Evolutionary conservation across 331 rosid genomes (phyloP).

Genomic region (Spiraea crenata): DNA sequence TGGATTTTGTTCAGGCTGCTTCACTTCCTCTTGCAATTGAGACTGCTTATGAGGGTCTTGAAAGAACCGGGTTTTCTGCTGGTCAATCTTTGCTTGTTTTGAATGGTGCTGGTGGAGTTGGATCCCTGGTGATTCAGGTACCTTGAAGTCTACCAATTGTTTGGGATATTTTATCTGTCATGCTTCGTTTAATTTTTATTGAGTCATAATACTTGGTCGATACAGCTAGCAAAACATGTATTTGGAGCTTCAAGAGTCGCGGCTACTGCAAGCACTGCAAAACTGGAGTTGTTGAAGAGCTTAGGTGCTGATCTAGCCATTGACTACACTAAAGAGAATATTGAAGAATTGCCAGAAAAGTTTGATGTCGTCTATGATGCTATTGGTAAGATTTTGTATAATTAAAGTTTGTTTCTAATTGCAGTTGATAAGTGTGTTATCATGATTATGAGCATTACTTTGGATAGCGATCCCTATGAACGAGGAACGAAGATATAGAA

Average conservation of each 20-base stretch:
- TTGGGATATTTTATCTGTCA: background rate
- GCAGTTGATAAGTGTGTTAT: background rate
- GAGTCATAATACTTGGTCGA: constrained; percentile 10
- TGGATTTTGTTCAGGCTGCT: constrained; percentile 82
- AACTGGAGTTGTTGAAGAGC: constrained; percentile 76
- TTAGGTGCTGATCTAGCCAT: constrained; percentile 86
- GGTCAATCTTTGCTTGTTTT: constrained; percentile 89
- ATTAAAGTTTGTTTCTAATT: background rate
- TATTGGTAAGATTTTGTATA: constrained; percentile 55
- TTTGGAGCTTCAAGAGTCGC: constrained; percentile 90
- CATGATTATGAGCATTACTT: background rate
- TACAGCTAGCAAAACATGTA: constrained; percentile 83
- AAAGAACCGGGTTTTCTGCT: constrained; percentile 73
- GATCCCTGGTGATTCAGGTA: constrained; percentile 96
- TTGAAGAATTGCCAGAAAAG: constrained; percentile 80
- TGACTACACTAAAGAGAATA: constrained; percentile 83
- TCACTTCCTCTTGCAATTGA: constrained; percentile 85
- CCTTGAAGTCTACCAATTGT: background rate
- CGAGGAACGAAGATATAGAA: no score
- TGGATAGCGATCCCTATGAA: background rate
- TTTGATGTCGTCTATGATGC: constrained; percentile 90
- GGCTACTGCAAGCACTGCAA: constrained; percentile 82
- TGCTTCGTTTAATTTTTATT: background rate
- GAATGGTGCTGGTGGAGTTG: constrained; percentile 96
- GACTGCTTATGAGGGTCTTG: constrained; percentile 87